Evolutionary conservation across 345 rosid genomes (phyloP).

Genomic region (Stellera chamaejasme): DNA sequence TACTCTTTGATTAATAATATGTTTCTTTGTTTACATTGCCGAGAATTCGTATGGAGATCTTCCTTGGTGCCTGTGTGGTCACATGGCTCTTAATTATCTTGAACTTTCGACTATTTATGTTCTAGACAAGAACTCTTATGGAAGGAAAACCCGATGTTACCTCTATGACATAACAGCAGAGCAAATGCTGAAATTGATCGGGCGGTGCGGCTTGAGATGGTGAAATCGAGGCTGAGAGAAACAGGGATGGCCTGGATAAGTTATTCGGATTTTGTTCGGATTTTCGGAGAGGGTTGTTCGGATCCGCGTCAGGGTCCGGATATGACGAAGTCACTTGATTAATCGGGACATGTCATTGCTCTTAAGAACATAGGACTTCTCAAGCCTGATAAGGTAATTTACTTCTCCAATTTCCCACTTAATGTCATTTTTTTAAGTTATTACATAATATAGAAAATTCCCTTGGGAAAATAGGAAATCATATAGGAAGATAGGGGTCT

Average conservation of each 20-base stretch:
- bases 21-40: neutral
- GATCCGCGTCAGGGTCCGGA: conserved; percentile 43
- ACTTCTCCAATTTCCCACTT: neutral
- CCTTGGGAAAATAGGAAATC: too few relatives aligned
- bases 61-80: too few relatives aligned
- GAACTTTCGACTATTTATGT: conserved; percentile 4
- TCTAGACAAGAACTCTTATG: conserved; percentile 91
- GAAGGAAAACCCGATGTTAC: conserved; percentile 85
- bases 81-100: neutral
- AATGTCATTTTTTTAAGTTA: too few relatives aligned
- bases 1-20: conserved; percentile 12
- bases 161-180: conserved; percentile 18
- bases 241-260: too few relatives aligned
- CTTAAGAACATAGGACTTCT: conserved; percentile 61
- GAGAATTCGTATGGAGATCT: neutral
- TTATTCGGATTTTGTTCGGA: too few relatives aligned
- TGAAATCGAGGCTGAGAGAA: too few relatives aligned
- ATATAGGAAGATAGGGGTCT: too few relatives aligned
- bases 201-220: too few relatives aligned
- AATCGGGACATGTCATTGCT: conserved; percentile 72
- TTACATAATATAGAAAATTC: too few relatives aligned
- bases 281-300: conserved; percentile 2
- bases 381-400: conserved; percentile 69
- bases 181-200: too few relatives aligned
- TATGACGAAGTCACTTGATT: conserved; percentile 59